Conservation (phyloP, 2,329 filamentous ascomycete genomes). For the Cryphonectria japonica region DNA sequence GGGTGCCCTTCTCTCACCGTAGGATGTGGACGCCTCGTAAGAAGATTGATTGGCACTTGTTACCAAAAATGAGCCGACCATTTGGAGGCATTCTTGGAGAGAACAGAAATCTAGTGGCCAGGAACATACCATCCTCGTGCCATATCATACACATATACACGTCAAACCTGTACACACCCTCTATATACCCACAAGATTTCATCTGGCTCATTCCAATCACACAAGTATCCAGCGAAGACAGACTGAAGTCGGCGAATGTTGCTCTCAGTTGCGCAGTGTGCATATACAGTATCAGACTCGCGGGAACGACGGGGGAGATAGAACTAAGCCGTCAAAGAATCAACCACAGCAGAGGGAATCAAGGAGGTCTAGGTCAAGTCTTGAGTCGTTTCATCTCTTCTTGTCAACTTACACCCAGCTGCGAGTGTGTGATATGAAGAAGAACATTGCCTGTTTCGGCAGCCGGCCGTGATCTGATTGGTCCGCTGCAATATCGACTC, state of each 20-base stretch:
- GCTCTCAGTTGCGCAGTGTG: background rate
- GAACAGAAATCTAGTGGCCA: background rate
- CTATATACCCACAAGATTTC: background rate
- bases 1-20: too few species aligned
- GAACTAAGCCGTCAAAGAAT: background rate
- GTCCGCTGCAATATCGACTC: background rate
- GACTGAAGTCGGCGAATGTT: background rate
- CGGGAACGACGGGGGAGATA: background rate
- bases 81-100: background rate
- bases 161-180: too few species aligned
- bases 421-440: background rate
- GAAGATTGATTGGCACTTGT: too few species aligned
- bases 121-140: background rate
- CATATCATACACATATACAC: background rate
- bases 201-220: background rate
- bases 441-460: slow-evolving; percentile 2
- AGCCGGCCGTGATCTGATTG: background rate
- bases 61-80: too few species aligned
- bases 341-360: background rate
- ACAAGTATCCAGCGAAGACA: background rate
- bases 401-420: background rate
- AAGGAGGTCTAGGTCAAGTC: background rate
- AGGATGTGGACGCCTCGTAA: too few species aligned
- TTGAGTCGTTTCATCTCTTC: background rate
- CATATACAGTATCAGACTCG: background rate